Evolutionary conservation across 1,284 basidiomycete genomes (phyloP).

Genomic region (Amylostereum areolatum): DNA sequence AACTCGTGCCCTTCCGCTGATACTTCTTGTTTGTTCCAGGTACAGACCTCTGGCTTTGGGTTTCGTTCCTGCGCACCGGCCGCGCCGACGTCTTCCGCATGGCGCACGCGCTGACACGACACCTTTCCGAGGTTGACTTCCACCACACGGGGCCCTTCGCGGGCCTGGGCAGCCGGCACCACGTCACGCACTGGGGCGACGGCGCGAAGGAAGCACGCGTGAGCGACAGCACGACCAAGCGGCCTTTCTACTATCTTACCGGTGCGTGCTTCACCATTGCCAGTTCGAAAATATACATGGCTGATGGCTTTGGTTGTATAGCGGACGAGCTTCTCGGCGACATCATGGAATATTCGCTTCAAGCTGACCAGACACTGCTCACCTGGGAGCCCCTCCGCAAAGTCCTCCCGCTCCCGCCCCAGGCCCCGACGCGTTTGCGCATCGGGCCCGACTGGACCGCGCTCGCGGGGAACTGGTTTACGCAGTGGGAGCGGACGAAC

Average conservation of each 20-base stretch:
- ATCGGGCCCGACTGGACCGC: slow-evolving; percentile 39
- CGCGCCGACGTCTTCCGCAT: slow-evolving; percentile 34
- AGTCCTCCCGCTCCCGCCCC: slow-evolving; percentile 29
- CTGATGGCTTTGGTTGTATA: slow-evolving; percentile 7
- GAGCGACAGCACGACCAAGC: slow-evolving; percentile 28
- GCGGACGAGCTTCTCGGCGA: slow-evolving; percentile 37
- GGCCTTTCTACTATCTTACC: slow-evolving; percentile 35
- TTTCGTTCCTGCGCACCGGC: slow-evolving; percentile 37
- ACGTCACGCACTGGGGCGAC: slow-evolving; percentile 40
- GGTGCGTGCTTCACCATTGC: slow-evolving; percentile 15
- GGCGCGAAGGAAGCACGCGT: slow-evolving; percentile 39
- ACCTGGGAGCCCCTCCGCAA: slow-evolving; percentile 37
- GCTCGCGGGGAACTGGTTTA: slow-evolving; percentile 37
- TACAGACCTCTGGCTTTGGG: slow-evolving; percentile 39
- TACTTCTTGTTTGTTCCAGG: too few relatives aligned
- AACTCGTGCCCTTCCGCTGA: too few relatives aligned
- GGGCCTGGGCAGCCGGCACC: slow-evolving; percentile 35
- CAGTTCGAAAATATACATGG: neutral
- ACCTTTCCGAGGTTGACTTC: slow-evolving; percentile 35
- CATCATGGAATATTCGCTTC: slow-evolving; percentile 33
- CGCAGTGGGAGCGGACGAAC: slow-evolving; percentile 38
- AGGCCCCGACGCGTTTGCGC: slow-evolving; percentile 31
- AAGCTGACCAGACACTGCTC: slow-evolving; percentile 34
- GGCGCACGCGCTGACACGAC: slow-evolving; percentile 33
- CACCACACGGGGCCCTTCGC: slow-evolving; percentile 36